Percentiles rank a stretch among this genome's conserved stretches.
Conservation (phyloP, 148 eudicot species). For the Fagopyrum tataricum region DNA sequence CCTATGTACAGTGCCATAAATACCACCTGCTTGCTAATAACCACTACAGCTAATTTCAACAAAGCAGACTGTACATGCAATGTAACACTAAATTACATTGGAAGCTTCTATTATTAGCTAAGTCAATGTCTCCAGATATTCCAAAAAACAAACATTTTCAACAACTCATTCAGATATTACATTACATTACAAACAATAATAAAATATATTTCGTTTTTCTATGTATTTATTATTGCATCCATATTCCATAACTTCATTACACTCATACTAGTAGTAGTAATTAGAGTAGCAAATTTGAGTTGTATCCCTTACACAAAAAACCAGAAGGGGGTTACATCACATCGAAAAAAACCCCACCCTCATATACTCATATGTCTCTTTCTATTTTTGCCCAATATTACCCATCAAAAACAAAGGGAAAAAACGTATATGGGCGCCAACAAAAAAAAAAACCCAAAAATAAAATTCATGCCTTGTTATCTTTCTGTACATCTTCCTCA, state of each 20-base stretch:
- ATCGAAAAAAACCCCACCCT: not conserved
- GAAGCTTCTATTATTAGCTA: not conserved
- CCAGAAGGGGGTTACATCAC: slow-evolving; percentile 30
- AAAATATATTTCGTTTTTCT: not conserved
- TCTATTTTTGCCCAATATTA: slow-evolving; percentile 1
- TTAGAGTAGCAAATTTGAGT: slow-evolving; percentile 11
- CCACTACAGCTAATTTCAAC: not conserved
- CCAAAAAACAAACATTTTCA: no score
- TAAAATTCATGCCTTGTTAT: slow-evolving; percentile 2
- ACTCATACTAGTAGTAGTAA: not conserved
- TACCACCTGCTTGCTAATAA: not conserved
- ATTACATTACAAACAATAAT: no score
- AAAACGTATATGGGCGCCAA: not conserved
- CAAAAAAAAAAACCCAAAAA: not conserved
- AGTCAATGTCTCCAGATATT: not conserved
- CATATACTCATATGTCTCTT: not conserved
- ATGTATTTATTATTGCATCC: slow-evolving; percentile 6
- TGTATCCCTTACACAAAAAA: slow-evolving; percentile 55
- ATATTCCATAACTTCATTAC: not conserved
- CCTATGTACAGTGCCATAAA: slow-evolving; percentile 5
- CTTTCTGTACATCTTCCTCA: slow-evolving; percentile 31
- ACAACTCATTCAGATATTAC: no score
- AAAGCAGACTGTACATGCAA: no score
- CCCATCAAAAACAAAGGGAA: slow-evolving; percentile 9
- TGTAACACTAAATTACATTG: not conserved